Evolutionary conservation across 139 green algal species (phyloP).

Genomic region (Tetratostichococcus sp.): DNA sequence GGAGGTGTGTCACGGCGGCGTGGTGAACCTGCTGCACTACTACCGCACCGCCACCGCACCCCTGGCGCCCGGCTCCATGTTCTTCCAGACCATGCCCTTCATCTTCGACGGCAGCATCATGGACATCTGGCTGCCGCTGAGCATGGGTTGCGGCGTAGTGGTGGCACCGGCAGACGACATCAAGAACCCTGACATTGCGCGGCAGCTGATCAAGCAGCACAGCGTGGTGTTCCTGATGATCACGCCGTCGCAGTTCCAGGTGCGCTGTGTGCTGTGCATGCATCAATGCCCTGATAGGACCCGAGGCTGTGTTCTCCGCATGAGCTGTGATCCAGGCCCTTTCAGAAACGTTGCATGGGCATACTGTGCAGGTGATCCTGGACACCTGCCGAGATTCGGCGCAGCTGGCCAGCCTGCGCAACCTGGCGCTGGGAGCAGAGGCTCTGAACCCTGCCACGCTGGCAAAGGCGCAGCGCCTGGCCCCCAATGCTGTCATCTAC

Average conservation of each 20-base stretch:
- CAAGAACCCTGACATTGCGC: slow-evolving; percentile 8
- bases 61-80: slow-evolving; percentile 19
- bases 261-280: not conserved
- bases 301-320: too few species aligned
- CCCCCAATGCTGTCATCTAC: slow-evolving; percentile 5
- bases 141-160: not conserved
- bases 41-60: not conserved
- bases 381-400: slow-evolving; percentile 1
- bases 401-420: not conserved
- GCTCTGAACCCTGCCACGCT: not conserved
- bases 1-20: not conserved
- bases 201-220: slow-evolving; percentile 6
- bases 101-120: slow-evolving; percentile 1
- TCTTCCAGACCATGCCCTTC: slow-evolving; percentile 26
- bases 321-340: too few species aligned
- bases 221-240: slow-evolving; percentile 1
- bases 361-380: slow-evolving; percentile 3
- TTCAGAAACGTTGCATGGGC: too few species aligned
- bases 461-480: not conserved
- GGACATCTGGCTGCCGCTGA: slow-evolving; percentile 1
- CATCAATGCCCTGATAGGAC: too few species aligned
- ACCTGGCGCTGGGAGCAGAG: slow-evolving; percentile 3
- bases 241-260: not conserved
- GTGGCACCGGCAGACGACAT: not conserved
- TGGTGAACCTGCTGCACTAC: slow-evolving; percentile 8